Evolutionary conservation across 345 rosid genomes (phyloP).

Genomic region (Physaria fendleri): DNA sequence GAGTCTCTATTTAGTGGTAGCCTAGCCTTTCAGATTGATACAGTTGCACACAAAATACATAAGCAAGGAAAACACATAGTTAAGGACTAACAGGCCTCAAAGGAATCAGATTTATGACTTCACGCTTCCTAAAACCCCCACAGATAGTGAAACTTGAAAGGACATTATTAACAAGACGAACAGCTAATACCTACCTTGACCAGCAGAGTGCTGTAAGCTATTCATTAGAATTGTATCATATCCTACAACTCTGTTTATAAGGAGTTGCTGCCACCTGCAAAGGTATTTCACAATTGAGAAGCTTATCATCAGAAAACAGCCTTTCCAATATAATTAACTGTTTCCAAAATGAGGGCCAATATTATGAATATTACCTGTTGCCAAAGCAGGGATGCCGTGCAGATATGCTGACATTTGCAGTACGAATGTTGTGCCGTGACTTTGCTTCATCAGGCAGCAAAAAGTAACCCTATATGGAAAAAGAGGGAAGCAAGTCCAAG

Average conservation of each 20-base stretch:
- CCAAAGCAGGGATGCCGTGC: constrained; percentile 96
- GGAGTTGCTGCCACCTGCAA: constrained; percentile 99
- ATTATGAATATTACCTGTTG: constrained; percentile 57
- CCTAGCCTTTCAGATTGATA: constrained; percentile 8
- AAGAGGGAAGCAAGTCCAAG: not conserved
- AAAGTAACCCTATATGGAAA: constrained; percentile 66
- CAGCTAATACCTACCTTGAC: constrained; percentile 59
- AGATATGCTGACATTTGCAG: constrained; percentile 78
- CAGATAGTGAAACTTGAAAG: not conserved
- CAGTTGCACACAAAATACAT: not conserved
- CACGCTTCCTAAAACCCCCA: too few species aligned
- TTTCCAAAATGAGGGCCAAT: constrained; percentile 11
- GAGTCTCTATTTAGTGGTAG: not conserved
- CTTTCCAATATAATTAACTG: not conserved
- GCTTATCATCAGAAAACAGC: constrained; percentile 2
- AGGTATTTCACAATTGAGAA: constrained; percentile 16
- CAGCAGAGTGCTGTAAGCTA: constrained; percentile 77
- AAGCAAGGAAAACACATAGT: not conserved
- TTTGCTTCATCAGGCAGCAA: constrained; percentile 87
- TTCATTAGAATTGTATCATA: constrained; percentile 99
- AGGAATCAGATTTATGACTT: too few species aligned
- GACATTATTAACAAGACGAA: constrained; percentile 4
- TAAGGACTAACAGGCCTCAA: not conserved
- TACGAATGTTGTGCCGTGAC: constrained; percentile 72
- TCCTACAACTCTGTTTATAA: constrained; percentile 96